phyloP scores from a whole-genome alignment of 176 grass and related monocot genomes.

The Musa troglodytarum region DNA sequence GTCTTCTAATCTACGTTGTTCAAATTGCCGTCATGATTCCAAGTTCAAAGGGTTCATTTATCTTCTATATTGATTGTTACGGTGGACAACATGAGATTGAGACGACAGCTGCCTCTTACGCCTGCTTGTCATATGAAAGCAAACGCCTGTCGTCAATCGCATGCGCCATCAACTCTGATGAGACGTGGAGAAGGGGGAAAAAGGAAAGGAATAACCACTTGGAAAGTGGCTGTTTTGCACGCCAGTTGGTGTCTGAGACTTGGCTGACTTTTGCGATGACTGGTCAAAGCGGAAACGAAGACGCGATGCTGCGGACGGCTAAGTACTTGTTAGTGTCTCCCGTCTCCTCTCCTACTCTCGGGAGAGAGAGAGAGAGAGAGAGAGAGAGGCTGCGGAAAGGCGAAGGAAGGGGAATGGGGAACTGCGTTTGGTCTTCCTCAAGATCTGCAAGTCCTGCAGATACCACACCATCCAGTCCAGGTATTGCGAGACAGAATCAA shows the following conservation, averaged over 20 bases:
- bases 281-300: not conserved
- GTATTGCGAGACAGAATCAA: not conserved
- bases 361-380: not conserved
- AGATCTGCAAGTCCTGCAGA: not conserved
- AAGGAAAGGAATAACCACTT: too few relatives aligned
- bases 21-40: too few relatives aligned
- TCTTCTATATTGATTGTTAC: too few relatives aligned
- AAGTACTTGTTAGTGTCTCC: not conserved
- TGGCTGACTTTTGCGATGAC: not conserved
- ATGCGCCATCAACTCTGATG: too few relatives aligned
- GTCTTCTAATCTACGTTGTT: too few relatives aligned
- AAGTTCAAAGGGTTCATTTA: too few relatives aligned
- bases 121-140: too few relatives aligned
- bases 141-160: too few relatives aligned
- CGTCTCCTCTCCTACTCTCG: not conserved
- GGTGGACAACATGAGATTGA: too few relatives aligned
- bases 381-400: not conserved
- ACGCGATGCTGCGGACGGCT: not conserved
- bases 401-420: not conserved
- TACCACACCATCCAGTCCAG: not conserved
- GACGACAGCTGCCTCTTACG: too few relatives aligned
- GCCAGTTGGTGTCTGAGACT: not conserved
- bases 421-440: not conserved
- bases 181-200: too few relatives aligned
- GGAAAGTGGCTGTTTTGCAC: not conserved